Base-by-base conservation (phyloP, 2,329 filamentous ascomycete species). In the Sphaerulina populicola region DNA sequence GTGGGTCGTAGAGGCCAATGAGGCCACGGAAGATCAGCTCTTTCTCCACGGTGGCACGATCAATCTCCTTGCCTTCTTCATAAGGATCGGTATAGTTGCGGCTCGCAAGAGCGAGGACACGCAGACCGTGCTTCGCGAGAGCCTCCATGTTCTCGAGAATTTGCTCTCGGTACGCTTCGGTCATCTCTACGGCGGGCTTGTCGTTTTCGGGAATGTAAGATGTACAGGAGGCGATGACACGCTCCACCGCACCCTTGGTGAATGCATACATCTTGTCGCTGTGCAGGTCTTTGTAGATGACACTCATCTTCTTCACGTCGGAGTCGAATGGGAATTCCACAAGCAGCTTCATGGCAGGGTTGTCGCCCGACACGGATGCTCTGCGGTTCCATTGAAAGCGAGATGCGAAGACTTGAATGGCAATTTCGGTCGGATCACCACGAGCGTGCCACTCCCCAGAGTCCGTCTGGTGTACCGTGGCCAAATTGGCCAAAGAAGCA, bases 1-100 rank as follows among this genome's bases (percentile, higher is more conserved):
- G 88, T 3, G 88, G 88, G 60, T 94, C 88, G 64, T 93, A 91
- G 56, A 94, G 84, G 50, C 88, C 88, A 44, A 86, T 83, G 8
- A 95, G 77, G n/a, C 89, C 90, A 11, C 87, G 78, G 55, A 94
- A 86, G 2, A 76, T 77, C 30, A 95, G 78, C 29, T 79, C 74
- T 33, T 73, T 72, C 64, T 94, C 88, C 11, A 91, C 77, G 4
- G 75, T 69, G 5, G 73, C 70, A 5, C 88, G 85, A 29, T 69
- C 68, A 7, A 74, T 68, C 21, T 74, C 71, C 0, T 67, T 60
- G 23, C 60, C 62, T 82, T 84, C 84, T 37, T 55, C 49, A 38
- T 59, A 62, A 4, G 55, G 35, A 14, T 60, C 58, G 42, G 67
- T 62, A 53, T 69, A 66, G 59, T 68, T 58, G 54, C 68, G 75